phyloP scores from a whole-genome alignment of 345 rosid genomes.

The Noccaea bulbosa region DNA sequence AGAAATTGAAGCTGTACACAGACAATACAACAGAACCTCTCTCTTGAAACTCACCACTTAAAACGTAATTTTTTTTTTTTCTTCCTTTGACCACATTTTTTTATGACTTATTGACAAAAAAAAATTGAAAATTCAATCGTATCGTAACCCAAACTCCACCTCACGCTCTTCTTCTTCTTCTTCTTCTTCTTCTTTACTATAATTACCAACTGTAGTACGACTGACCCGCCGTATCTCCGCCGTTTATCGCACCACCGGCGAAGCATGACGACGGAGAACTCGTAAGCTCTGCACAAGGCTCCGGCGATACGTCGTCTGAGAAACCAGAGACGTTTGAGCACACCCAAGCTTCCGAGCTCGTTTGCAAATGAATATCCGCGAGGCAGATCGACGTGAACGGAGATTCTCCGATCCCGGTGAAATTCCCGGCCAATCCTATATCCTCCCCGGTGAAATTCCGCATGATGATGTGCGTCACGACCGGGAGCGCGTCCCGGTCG shows the following conservation, averaged over 20 bases:
- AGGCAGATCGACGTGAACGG: constrained; percentile 79
- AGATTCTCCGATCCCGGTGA: constrained; percentile 70
- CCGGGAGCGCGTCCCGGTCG: constrained; percentile 75
- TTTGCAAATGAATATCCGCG: constrained; percentile 55
- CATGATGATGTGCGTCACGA: constrained; percentile 52
- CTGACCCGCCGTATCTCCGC: constrained; percentile 23
- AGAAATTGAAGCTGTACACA: constrained; percentile 46
- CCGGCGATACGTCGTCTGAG: constrained; percentile 72
- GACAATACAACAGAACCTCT: constrained; percentile 32
- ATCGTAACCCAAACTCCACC: constrained; percentile 32
- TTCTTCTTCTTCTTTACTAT: constrained; percentile 12
- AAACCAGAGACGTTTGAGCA: constrained; percentile 76
- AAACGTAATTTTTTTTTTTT: constrained; percentile 8
- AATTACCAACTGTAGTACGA: constrained; percentile 37
- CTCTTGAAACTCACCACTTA: constrained; percentile 32
- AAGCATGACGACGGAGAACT: constrained; percentile 37
- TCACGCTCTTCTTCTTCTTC: constrained; percentile 24
- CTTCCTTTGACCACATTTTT: constrained; percentile 35
- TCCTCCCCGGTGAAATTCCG: constrained; percentile 60
- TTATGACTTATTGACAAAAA: constrained; percentile 44
- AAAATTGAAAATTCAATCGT: constrained; percentile 40
- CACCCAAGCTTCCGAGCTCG: constrained; percentile 56
- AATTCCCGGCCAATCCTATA: constrained; percentile 66
- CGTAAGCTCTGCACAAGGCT: constrained; percentile 65
- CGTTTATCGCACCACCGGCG: constrained; percentile 13